Evolutionary conservation across 2,329 filamentous ascomycete species (phyloP).

Genomic region (Neopestalotiopsis rosae): DNA sequence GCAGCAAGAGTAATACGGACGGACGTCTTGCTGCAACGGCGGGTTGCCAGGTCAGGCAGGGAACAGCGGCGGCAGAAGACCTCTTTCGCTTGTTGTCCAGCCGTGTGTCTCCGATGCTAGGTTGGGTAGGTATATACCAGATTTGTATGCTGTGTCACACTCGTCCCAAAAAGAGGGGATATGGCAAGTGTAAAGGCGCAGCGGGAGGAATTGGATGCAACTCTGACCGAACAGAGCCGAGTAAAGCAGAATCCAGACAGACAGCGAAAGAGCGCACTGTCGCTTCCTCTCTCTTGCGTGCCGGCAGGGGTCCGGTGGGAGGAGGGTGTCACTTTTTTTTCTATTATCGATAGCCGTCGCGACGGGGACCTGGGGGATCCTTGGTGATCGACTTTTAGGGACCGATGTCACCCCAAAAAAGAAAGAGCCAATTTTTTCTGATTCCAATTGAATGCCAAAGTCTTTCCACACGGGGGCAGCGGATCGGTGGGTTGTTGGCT

Average conservation of each 20-base stretch:
- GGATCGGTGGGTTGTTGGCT: not conserved
- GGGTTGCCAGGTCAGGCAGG: constrained; percentile 13
- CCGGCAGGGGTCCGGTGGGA: constrained; percentile 4
- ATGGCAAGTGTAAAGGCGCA: not conserved
- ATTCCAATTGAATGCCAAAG: not conserved
- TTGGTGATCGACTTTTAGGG: constrained; percentile 12
- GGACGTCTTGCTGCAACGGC: not conserved
- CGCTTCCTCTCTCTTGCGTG: not conserved
- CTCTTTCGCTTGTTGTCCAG: constrained; percentile 6
- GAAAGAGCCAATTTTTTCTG: not conserved
- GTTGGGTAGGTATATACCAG: not conserved
- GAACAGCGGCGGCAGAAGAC: not conserved
- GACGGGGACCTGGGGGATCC: constrained; percentile 12
- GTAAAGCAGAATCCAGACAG: not conserved
- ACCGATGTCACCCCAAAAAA: constrained; percentile 6
- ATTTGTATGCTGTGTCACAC: constrained; percentile 7
- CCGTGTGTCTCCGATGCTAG: constrained; percentile 3
- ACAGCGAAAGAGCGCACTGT: not conserved
- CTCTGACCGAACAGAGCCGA: constrained; percentile 14
- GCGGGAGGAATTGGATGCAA: constrained; percentile 4
- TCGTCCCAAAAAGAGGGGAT: constrained; percentile 9
- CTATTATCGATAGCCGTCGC: constrained; percentile 10
- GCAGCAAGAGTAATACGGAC: constrained; percentile 7
- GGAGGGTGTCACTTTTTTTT: not conserved
- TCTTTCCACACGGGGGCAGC: not conserved